Percentiles rank a stretch among this genome's conserved stretches.
Conservation (phyloP, 2,329 filamentous ascomycete species). For the Sarocladium brachiariae region DNA sequence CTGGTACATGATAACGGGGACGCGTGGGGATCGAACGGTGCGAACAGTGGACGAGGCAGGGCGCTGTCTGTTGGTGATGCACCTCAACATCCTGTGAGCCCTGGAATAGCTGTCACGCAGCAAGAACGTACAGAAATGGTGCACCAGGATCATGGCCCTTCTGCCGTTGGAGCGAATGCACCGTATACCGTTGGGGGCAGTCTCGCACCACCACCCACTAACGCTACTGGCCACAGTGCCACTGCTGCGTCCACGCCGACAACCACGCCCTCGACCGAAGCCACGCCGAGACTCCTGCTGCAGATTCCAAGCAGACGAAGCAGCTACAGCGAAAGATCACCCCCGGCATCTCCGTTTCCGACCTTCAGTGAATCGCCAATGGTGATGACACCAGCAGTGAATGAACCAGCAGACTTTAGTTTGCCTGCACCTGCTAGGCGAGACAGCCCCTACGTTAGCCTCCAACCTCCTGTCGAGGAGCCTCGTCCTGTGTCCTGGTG, state of each 20-base stretch:
- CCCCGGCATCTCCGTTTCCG: constrained; percentile 60
- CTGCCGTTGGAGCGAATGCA: not conserved
- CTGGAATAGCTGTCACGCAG: constrained; percentile 6
- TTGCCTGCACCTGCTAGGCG: constrained; percentile 36
- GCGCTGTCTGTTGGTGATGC: constrained; percentile 41
- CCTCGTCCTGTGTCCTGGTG: constrained; percentile 62
- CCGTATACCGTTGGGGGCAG: constrained; percentile 32
- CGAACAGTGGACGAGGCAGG: constrained; percentile 22
- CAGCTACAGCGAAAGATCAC: constrained; percentile 37
- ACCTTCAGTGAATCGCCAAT: constrained; percentile 54
- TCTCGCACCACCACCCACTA: constrained; percentile 33
- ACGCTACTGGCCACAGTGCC: not conserved
- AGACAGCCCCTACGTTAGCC: constrained; percentile 40
- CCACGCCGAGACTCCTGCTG: constrained; percentile 29
- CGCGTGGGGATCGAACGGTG: constrained; percentile 7
- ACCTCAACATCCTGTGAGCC: constrained; percentile 15
- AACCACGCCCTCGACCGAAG: constrained; percentile 1
- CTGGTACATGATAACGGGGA: constrained; percentile 12
- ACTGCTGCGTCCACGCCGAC: not conserved
- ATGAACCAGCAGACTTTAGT: constrained; percentile 46
- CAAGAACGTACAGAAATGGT: not conserved
- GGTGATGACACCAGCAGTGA: constrained; percentile 33
- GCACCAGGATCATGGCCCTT: not conserved
- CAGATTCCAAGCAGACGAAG: constrained; percentile 40
- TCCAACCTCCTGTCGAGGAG: constrained; percentile 30